Base-by-base conservation (phyloP, 2,329 filamentous ascomycete species). In the Xylariales sp. region DNA sequence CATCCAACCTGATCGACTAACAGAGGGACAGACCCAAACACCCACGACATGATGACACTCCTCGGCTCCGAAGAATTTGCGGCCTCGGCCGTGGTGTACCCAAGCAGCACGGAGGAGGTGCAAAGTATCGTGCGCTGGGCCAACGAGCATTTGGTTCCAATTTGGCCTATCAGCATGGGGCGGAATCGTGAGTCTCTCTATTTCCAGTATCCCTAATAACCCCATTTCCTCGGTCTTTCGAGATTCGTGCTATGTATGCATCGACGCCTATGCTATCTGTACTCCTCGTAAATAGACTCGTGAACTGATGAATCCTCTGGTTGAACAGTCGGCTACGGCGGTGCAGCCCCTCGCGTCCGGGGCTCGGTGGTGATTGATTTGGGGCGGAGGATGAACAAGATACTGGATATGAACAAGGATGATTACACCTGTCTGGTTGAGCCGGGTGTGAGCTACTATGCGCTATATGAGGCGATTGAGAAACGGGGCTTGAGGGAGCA, bases 281-380 rank as follows among this genome's bases (percentile, higher is more conserved):
- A n/a, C n/a, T n/a, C n/a, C n/a, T n/a, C n/a, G n/a, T n/a, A n/a
- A n/a, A n/a, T n/a, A n/a, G n/a, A n/a, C n/a, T n/a, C n/a, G n/a
- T n/a, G n/a, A n/a, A n/a, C n/a, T n/a, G n/a, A n/a, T n/a, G n/a
- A n/a, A n/a, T n/a, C n/a, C n/a, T n/a, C n/a, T n/a, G n/a, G n/a
- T n/a, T n/a, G n/a, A n/a, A n/a, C n/a, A 57, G 59, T 74, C 2
- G 76, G 73, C 12, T 77, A 77, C 43, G 74, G 74, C 19, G 74
- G 73, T n/a, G 69, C 70, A 11, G 73, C 72, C 0, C 73, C 73
- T 0, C 59, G 74, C 24, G 69, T 78, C 1, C 67, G 66, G 0
- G 74, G 74, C 4, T 66, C 65, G n/a, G 58, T 77, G 0, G 66
- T 68, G 3, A 41, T 78, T 15, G 71, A 77, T 45, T 60, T 78